Evolutionary conservation across 257 asterid species (phyloP).

Genomic region (Solanum pimpinellifolium): DNA sequence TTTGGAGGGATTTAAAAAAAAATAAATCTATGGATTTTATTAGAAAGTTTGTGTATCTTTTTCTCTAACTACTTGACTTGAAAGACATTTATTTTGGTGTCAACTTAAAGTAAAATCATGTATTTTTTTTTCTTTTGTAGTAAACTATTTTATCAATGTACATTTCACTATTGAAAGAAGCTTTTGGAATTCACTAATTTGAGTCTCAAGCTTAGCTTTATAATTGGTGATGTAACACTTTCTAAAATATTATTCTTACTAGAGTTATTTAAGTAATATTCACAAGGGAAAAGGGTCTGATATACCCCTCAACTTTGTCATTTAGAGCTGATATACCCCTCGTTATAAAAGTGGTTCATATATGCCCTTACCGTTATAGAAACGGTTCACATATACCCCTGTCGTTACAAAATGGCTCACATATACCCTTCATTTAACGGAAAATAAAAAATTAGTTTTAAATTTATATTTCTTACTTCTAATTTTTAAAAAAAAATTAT

Average conservation of each 20-base stretch:
- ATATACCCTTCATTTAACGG: too few species aligned
- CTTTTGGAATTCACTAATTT: background rate
- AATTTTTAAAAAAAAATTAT: too few species aligned
- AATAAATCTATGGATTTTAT: background rate
- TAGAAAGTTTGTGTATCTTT: background rate
- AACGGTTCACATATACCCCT: too few species aligned
- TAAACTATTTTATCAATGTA: background rate
- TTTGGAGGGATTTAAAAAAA: background rate
- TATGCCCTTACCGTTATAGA: too few species aligned
- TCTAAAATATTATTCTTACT: background rate
- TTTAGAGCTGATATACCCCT: too few species aligned
- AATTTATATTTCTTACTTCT: too few species aligned
- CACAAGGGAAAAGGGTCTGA: background rate
- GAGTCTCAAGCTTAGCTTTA: background rate
- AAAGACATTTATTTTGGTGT: constrained; percentile 18
- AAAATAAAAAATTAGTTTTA: too few species aligned
- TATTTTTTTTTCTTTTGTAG: background rate
- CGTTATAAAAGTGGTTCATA: too few species aligned
- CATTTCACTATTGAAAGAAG: background rate
- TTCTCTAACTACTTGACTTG: constrained; percentile 9
- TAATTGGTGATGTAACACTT: background rate
- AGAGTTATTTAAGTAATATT: background rate
- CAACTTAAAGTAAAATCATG: constrained; percentile 29
- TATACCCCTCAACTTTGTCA: too few species aligned
- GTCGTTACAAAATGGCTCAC: too few species aligned